Evolutionary conservation across 306 rosid species (phyloP).

Genomic region (Cicer cuneatum): DNA sequence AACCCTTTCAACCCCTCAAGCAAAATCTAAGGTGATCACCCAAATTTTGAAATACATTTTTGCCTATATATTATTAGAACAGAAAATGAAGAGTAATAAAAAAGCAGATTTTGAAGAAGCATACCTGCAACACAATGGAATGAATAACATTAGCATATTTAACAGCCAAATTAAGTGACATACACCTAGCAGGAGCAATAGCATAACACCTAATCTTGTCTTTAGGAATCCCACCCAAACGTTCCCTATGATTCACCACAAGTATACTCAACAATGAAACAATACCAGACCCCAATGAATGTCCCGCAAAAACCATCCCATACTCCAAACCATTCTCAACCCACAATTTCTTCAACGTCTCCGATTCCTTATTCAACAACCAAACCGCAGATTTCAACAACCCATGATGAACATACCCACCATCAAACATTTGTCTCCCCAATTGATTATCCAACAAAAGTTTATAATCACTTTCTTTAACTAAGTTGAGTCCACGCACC

Average conservation of each 20-base stretch:
- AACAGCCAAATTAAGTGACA: conserved; percentile 95
- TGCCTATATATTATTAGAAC: too few species aligned
- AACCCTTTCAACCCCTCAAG: too few species aligned
- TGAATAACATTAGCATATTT: conserved; percentile 88
- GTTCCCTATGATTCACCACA: conserved; percentile 67
- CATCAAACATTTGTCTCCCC: conserved; percentile 89
- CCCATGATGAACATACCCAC: conserved; percentile 87
- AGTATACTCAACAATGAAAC: conserved; percentile 73
- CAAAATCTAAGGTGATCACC: too few species aligned
- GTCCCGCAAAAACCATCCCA: conserved; percentile 79
- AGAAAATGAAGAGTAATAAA: too few species aligned
- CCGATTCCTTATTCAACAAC: conserved; percentile 77
- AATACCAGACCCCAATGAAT: conserved; percentile 92
- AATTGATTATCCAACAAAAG: conserved; percentile 63
- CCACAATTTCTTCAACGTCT: conserved; percentile 74
- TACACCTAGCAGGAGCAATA: conserved; percentile 87
- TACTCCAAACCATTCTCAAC: conserved; percentile 64
- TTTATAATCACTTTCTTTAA: conserved; percentile 78
- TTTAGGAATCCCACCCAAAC: conserved; percentile 74
- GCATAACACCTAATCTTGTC: conserved; percentile 72
- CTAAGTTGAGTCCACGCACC: conserved; percentile 78
- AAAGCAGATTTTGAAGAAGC: not conserved
- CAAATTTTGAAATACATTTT: too few species aligned
- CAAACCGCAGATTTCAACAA: conserved; percentile 80
- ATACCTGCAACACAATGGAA: conserved; percentile 81